These are phyloP conservation scores for Phytophthora lateralis DNA, from an alignment of 352 stramenopile species.

Conservation along the genomic window DNA sequence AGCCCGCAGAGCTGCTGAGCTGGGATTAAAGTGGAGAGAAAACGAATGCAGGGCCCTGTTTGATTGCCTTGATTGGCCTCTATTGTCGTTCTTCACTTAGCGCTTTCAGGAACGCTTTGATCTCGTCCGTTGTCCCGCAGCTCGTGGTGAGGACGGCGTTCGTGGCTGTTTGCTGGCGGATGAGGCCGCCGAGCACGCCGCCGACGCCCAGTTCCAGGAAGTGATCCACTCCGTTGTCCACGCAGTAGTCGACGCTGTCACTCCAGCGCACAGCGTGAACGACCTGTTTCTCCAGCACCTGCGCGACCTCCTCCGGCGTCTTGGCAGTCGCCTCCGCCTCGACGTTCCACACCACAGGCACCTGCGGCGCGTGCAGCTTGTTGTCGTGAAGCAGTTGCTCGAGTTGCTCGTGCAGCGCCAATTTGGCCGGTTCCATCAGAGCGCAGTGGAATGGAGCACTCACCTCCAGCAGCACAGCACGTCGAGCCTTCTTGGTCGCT, in stretches of 20 bases:
- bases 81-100: not conserved
- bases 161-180: slow-evolving; percentile 64
- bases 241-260: slow-evolving; percentile 78
- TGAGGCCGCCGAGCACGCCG: slow-evolving; percentile 73
- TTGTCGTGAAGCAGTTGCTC: slow-evolving; percentile 30
- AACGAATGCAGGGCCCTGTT: slow-evolving; percentile 5
- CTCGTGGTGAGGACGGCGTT: slow-evolving; percentile 36
- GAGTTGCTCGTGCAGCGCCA: slow-evolving; percentile 51
- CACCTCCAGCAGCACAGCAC: slow-evolving; percentile 76
- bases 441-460: slow-evolving; percentile 86
- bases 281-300: slow-evolving; percentile 65
- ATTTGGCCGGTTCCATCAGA: slow-evolving; percentile 72
- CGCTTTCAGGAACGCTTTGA: slow-evolving; percentile 48
- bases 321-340: slow-evolving; percentile 54
- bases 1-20: not conserved
- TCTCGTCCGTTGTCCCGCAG: slow-evolving; percentile 64
- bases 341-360: slow-evolving; percentile 88
- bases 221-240: slow-evolving; percentile 42
- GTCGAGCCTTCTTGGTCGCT: slow-evolving; percentile 68
- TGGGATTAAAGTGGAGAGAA: slow-evolving; percentile 9
- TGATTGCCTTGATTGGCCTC: slow-evolving; percentile 1
- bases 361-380: slow-evolving; percentile 39
- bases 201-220: slow-evolving; percentile 82
- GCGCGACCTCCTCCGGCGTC: slow-evolving; percentile 44
- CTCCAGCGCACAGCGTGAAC: slow-evolving; percentile 76